Base-by-base conservation (phyloP, 495 filamentous ascomycete genomes). In the Hamigera avellanea region DNA sequence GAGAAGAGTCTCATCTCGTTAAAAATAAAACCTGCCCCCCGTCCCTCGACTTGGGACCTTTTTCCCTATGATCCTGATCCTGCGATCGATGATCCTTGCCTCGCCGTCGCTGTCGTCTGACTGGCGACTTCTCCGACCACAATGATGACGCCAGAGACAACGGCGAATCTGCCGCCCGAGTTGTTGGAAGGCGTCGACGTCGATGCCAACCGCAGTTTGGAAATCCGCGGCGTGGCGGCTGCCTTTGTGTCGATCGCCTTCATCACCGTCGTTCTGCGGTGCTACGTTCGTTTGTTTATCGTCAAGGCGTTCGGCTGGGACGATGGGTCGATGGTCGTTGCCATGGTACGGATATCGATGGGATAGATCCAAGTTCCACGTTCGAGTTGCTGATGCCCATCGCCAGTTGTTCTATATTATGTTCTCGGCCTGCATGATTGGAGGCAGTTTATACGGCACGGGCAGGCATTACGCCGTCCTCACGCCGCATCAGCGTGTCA, bases 291-390 rank as follows among this genome's bases (percentile, higher is more conserved):
- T 9, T 44, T 42, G 17, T 46, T 39, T 23, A 19, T 69, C 2
- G 56, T 67, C n/a, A 62, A 59, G 33, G 57, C 42, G 2, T 59
- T 67, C 44, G 65, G 65, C 26, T 53, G 53, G 49, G 65, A 69
- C 54, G 65, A 69, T 38, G 45, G 44, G 0, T 35, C 53, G 2
- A 67, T 69, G 54, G 50, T 64, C 8, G 3, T 59, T 30, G 56
- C 61, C 16, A 29, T 49, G 46, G 59, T 67, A 47, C n/a, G 44
- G 41, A 34, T 15, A 9, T 19, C 21, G 21, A n/a, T n/a, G n/a
- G n/a, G n/a, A n/a, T n/a, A n/a, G n/a, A n/a, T 21, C 26, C 21
- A 12, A 1, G 5, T 14, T 12, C 7, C 3, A 13, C 14, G 0
- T 28, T 19, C 19, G 25, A 19, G 4, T 13, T 23, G 21, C 21